Conservation (phyloP, 148 eudicot species). For the Camellia japonica region DNA sequence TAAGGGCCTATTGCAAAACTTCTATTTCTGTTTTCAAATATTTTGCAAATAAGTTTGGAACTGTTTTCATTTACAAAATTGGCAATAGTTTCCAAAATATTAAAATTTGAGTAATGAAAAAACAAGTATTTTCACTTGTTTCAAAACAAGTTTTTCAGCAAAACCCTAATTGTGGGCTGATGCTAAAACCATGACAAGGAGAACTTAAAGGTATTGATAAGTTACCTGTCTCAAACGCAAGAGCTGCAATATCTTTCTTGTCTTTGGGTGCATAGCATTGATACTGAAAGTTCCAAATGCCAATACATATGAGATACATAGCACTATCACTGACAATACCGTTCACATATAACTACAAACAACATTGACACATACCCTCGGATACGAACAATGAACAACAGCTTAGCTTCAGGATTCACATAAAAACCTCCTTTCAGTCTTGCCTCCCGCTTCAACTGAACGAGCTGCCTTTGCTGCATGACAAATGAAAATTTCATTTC, state of each 20-base stretch:
- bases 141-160: no score
- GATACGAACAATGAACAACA: constrained; percentile 60
- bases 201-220: not conserved
- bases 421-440: constrained; percentile 66
- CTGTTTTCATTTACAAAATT: no score
- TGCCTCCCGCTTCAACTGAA: constrained; percentile 62
- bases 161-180: not conserved
- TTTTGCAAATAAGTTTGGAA: no score
- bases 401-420: constrained; percentile 69
- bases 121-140: no score
- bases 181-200: not conserved
- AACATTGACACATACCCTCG: constrained; percentile 42
- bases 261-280: constrained; percentile 78
- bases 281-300: constrained; percentile 43
- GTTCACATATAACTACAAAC: not conserved
- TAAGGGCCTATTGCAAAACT: no score
- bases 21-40: no score
- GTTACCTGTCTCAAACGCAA: constrained; percentile 76
- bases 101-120: no score
- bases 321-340: not conserved
- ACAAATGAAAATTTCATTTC: not conserved
- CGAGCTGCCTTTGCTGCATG: constrained; percentile 46
- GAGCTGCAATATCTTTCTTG: constrained; percentile 72
- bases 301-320: not conserved
- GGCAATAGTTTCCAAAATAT: no score